Conservation (phyloP, 2,329 filamentous ascomycete genomes). For the Trichoderma aggressivum region DNA sequence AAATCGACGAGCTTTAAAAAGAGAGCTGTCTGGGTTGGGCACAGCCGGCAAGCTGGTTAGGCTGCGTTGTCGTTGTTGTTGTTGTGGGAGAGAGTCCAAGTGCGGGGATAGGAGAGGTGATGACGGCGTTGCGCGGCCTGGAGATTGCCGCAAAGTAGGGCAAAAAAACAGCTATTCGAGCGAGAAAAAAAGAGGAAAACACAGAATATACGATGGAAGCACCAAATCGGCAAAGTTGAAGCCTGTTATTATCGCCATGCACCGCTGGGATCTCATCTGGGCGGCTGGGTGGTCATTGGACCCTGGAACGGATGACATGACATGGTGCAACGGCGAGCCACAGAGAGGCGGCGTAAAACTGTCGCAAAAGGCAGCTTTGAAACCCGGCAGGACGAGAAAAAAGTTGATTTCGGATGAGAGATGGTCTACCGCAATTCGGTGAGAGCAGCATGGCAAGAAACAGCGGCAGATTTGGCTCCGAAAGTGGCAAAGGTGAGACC, state of each 20-base stretch:
- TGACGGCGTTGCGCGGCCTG: not conserved
- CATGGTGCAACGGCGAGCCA: slow-evolving; percentile 7
- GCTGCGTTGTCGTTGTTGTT: not conserved
- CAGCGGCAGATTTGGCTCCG: not conserved
- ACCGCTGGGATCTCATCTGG: not conserved
- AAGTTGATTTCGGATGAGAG: not conserved
- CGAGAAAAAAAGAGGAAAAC: not conserved
- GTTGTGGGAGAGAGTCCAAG: slow-evolving; percentile 4
- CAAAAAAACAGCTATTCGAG: not conserved
- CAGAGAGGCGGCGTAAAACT: not conserved
- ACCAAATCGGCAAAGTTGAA: not conserved
- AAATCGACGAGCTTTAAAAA: not conserved
- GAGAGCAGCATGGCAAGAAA: not conserved
- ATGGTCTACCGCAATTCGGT: not conserved
- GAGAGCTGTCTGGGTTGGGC: slow-evolving; percentile 1
- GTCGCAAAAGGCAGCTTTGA: not conserved
- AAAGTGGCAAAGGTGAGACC: slow-evolving; percentile 11
- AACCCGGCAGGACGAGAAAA: not conserved
- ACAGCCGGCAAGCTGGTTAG: slow-evolving; percentile 1
- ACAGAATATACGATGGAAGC: not conserved
- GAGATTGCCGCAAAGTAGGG: not conserved
- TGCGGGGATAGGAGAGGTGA: slow-evolving; percentile 4
- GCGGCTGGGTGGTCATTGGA: not conserved
- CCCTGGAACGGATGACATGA: slow-evolving; percentile 7
- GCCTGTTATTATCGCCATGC: not conserved